Conservation (phyloP, 768 basidiomycete species). For the Galerina sulciceps region DNA sequence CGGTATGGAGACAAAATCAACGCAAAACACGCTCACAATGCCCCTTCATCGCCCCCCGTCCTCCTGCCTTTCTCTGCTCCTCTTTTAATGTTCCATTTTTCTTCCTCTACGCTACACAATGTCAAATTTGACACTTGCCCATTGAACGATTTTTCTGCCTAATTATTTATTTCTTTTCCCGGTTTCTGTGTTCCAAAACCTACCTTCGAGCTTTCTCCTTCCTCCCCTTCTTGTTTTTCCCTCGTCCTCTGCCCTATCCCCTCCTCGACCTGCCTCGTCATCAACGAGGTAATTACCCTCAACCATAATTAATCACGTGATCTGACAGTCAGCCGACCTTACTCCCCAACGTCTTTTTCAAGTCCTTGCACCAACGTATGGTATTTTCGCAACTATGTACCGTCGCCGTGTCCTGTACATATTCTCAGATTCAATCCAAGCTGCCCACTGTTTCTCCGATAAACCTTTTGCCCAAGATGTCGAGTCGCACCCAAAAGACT, state of each 20-base stretch:
- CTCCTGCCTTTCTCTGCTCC: neutral
- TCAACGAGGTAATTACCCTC: no score
- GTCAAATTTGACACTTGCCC: neutral
- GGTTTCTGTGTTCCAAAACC: neutral
- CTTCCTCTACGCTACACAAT: neutral
- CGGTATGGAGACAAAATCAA: no score
- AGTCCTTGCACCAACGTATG: neutral
- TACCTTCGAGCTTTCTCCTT: neutral
- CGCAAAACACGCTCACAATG: no score
- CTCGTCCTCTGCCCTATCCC: neutral
- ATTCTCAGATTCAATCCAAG: no score
- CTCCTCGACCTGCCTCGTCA: neutral
- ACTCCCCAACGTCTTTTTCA: neutral
- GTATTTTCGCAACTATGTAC: no score
- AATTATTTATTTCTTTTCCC: neutral
- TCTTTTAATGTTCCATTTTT: neutral
- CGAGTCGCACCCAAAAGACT: no score
- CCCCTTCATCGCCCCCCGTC: neutral
- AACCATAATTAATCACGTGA: no score
- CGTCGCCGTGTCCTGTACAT: no score
- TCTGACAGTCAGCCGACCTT: no score
- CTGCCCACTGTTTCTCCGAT: no score
- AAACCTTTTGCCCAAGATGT: no score
- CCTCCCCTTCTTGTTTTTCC: neutral
- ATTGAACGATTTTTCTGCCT: neutral